Conservation (phyloP, 2,329 filamentous ascomycete species). For the Penicillium sp. region DNA sequence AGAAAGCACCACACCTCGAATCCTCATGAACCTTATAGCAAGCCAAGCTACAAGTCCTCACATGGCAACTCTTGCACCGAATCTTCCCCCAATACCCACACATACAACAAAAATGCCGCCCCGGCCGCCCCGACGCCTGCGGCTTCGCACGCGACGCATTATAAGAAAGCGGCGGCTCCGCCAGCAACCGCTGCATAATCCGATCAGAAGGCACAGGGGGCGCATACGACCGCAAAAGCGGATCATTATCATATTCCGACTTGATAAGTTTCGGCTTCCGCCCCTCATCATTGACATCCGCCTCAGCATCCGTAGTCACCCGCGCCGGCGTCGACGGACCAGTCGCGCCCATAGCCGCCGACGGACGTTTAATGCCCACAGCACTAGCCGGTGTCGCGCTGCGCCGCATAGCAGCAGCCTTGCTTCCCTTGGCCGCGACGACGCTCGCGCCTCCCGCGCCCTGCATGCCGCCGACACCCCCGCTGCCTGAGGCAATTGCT, state of each 20-base stretch:
- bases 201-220: conserved; percentile 44
- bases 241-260: conserved; percentile 40
- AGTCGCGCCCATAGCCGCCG: conserved; percentile 5
- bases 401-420: conserved; percentile 18
- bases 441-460: background rate
- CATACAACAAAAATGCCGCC: conserved; percentile 46
- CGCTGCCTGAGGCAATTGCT: conserved; percentile 22
- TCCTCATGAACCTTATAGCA: conserved; percentile 50
- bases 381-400: conserved; percentile 27
- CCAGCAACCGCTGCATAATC: conserved; percentile 44
- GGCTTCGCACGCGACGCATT: conserved; percentile 44
- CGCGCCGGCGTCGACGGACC: conserved; percentile 11
- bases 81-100: conserved; percentile 52
- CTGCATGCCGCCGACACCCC: conserved; percentile 1
- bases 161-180: conserved; percentile 48
- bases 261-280: conserved; percentile 28
- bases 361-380: conserved; percentile 18
- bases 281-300: conserved; percentile 10
- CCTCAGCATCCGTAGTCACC: conserved; percentile 12
- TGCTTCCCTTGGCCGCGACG: conserved; percentile 8
- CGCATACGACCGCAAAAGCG: conserved; percentile 41
- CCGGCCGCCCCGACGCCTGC: conserved; percentile 29
- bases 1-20: conserved; percentile 44
- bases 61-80: conserved; percentile 46
- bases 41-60: conserved; percentile 46